A percentile compares a stretch with the other conserved stretches of the same genome.
These are phyloP conservation scores for Thalia dealbata DNA, from an alignment of 176 grass and related monocot genomes.

Conservation along the genomic window DNA sequence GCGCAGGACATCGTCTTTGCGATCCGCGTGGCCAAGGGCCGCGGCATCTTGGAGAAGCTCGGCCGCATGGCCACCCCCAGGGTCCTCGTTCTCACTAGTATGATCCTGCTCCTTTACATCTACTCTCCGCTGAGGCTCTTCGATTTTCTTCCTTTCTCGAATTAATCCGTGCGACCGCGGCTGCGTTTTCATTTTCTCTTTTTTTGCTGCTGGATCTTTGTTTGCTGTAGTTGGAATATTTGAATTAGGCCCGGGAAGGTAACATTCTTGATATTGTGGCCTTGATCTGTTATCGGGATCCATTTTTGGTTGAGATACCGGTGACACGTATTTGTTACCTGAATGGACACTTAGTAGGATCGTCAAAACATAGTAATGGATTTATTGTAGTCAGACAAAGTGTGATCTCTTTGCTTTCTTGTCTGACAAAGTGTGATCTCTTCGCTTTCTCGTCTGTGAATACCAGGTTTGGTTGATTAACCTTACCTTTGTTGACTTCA, in stretches of 20 bases:
- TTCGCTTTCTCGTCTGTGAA: background rate
- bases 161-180: background rate
- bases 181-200: background rate
- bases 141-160: background rate
- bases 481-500: background rate
- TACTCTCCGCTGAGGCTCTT: background rate
- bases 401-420: background rate
- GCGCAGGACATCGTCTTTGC: constrained; percentile 71
- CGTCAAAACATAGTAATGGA: background rate
- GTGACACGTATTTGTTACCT: background rate
- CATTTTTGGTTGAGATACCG: background rate
- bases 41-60: constrained; percentile 93
- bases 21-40: constrained; percentile 92
- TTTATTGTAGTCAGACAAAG: background rate
- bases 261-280: background rate
- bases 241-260: background rate
- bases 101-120: background rate
- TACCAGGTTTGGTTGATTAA: background rate
- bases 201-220: background rate
- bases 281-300: background rate
- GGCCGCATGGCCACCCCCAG: constrained; percentile 87
- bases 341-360: background rate
- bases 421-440: background rate
- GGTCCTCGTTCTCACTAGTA: constrained; percentile 77
- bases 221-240: background rate